Base-by-base conservation (phyloP, 495 filamentous ascomycete species). In the Collariella sp. region DNA sequence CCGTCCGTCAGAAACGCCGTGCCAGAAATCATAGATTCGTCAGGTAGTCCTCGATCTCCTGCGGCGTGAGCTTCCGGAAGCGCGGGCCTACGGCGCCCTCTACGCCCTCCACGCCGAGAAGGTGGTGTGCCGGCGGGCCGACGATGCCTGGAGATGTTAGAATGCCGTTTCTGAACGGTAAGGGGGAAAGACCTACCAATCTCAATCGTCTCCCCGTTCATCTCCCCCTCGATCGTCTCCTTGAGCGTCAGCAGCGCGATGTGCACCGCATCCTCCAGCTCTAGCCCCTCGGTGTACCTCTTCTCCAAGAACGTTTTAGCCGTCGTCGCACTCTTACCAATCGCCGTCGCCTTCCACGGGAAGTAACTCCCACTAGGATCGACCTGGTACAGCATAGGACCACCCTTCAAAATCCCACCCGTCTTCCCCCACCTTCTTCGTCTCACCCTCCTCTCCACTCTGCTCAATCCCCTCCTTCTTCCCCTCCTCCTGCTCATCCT, bases 251-350 rank as follows among this genome's bases (percentile, higher is more conserved):
- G 74, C 50, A 99, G 79, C 46, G 93, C 93, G 78, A 99, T 99
- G 74, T 97, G 91, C 56, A 99, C 90, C 19, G 93, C 93, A 73
- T 99, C 93, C 72, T 99, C 93, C 55, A 99, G 75, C 78, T 98
- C 93, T 67, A 98, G 76, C 15, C 91, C 91, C 70, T 98, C 93
- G 1, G 89, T 94, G 71, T 96, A 97, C 70, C 93, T 78, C 82
- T 98, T 98, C 80, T 98, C 93, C 63, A 98, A 74, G 76, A 97
- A 98, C 2, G 93, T 98, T 72, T 98, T 98, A 45, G 93, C 93
- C 61, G 87, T 93, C 16, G 93, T 97, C 29, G 93, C 93, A 65
- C 89, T 95, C 82, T 97, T 97, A 56, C 94, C 93, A 65, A 98
- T 98, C 40, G 93, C 93, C 57, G 94, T 98, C 47, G 93, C 93